These are phyloP conservation scores for Thermoascus crustaceus DNA, from an alignment of 2,329 filamentous ascomycete genomes.

Conservation along the genomic window DNA sequence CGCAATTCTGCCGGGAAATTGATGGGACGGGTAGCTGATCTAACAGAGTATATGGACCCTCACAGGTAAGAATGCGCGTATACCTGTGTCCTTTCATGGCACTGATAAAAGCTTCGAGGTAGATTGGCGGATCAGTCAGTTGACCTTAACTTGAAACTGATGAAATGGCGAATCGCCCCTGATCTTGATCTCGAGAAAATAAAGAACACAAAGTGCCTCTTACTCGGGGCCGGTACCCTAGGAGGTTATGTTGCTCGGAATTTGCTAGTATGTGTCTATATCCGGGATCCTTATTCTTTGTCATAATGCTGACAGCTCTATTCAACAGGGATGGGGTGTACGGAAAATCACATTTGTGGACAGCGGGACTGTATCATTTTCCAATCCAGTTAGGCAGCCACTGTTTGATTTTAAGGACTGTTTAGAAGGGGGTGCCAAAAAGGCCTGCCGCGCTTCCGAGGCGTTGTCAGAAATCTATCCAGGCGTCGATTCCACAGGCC, in stretches of 20 bases:
- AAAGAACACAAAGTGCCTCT: conserved; percentile 79
- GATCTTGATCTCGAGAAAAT: conserved; percentile 79
- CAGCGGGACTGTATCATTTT: conserved; percentile 87
- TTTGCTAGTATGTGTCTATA: conserved; percentile 49
- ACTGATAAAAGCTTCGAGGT: conserved; percentile 1
- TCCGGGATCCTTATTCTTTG: not conserved
- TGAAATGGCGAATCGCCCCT: conserved; percentile 96
- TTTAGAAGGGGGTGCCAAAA: conserved; percentile 70
- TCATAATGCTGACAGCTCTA: conserved; percentile 6
- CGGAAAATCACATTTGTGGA: conserved; percentile 93
- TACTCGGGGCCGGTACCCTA: conserved; percentile 86
- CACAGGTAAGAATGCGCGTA: conserved; percentile 38
- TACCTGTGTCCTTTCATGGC: not conserved
- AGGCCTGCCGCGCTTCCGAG: conserved; percentile 72
- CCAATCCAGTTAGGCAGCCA: conserved; percentile 91
- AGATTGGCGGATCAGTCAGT: conserved; percentile 84
- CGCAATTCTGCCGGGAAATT: conserved; percentile 72
- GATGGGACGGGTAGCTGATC: conserved; percentile 65
- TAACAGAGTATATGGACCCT: conserved; percentile 92
- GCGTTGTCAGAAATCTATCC: conserved; percentile 82
- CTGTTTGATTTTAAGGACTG: conserved; percentile 89
- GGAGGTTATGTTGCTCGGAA: conserved; percentile 91
- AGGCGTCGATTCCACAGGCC: conserved; percentile 71
- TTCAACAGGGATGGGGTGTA: conserved; percentile 70
- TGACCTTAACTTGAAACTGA: conserved; percentile 91